Conservation (phyloP, 495 filamentous ascomycete species). For the Trichoderma orchidacearum region DNA sequence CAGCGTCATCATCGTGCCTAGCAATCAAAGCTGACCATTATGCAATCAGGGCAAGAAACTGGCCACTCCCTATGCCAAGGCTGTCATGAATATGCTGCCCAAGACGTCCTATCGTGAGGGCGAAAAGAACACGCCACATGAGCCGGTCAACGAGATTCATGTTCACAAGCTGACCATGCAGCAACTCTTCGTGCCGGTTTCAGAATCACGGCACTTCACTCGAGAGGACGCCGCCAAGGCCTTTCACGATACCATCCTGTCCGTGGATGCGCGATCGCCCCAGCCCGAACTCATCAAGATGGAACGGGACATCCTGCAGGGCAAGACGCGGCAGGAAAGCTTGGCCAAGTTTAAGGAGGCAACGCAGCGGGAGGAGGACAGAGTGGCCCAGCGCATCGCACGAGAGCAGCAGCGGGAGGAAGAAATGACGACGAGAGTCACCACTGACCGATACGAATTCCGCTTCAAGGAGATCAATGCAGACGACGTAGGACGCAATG, state of each 20-base stretch:
- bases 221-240: slow-evolving; percentile 79
- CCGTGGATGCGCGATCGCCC: slow-evolving; percentile 75
- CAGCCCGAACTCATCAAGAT: slow-evolving; percentile 69
- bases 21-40: not conserved
- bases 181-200: slow-evolving; percentile 81
- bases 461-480: slow-evolving; percentile 52
- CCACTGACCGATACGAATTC: slow-evolving; percentile 56
- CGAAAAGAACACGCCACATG: slow-evolving; percentile 36
- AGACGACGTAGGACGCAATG: slow-evolving; percentile 29
- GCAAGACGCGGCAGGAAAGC: slow-evolving; percentile 18
- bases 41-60: slow-evolving; percentile 55
- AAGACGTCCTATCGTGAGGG: slow-evolving; percentile 14
- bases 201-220: slow-evolving; percentile 83
- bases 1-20: not conserved
- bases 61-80: slow-evolving; percentile 59
- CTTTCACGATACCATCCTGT: slow-evolving; percentile 57
- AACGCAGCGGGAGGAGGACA: slow-evolving; percentile 22
- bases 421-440: slow-evolving; percentile 29
- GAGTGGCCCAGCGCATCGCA: slow-evolving; percentile 20
- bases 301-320: slow-evolving; percentile 34
- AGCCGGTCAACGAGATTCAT: slow-evolving; percentile 84
- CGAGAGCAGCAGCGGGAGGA: slow-evolving; percentile 22
- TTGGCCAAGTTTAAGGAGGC: slow-evolving; percentile 27
- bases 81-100: slow-evolving; percentile 73
- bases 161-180: slow-evolving; percentile 64